Evolutionary conservation across 2,329 filamentous ascomycete species (phyloP).

Genomic region (Lasiodiplodia sp.): DNA sequence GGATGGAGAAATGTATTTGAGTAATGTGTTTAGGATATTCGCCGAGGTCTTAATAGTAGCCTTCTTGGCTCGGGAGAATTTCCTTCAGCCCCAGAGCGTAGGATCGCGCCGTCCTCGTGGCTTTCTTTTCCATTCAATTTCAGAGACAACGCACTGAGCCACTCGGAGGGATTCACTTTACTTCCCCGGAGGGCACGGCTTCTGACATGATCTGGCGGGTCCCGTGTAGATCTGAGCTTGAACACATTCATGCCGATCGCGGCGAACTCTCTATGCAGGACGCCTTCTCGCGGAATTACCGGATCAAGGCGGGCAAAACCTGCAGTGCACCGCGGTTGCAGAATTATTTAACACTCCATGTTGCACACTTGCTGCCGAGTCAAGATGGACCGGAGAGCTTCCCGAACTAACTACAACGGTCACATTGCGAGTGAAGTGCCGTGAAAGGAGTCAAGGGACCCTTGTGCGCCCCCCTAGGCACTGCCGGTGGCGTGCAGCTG

Average conservation of each 20-base stretch:
- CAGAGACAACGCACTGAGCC: neutral
- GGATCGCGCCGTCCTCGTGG: neutral
- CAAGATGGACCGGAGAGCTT: neutral
- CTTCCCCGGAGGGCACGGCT: neutral
- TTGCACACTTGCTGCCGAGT: neutral
- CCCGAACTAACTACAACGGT: neutral
- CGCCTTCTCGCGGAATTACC: neutral
- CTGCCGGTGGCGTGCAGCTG: neutral
- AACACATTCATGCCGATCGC: slow-evolving; percentile 6
- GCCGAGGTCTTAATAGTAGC: neutral
- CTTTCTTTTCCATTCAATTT: neutral
- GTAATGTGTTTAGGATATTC: neutral
- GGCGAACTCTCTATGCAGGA: neutral
- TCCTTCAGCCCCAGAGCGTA: neutral
- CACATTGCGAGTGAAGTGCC: neutral
- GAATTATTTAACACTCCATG: neutral
- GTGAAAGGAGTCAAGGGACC: neutral
- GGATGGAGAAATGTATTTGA: neutral
- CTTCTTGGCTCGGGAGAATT: neutral
- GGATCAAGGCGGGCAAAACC: slow-evolving; percentile 9
- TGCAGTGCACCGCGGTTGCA: neutral
- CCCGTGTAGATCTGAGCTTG: slow-evolving; percentile 18
- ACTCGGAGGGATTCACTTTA: too few species aligned
- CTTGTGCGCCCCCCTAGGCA: neutral
- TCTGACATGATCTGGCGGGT: slow-evolving; percentile 8